Conservation (phyloP, 371 early-diverging fungal species). For the Mucor mucedo region DNA sequence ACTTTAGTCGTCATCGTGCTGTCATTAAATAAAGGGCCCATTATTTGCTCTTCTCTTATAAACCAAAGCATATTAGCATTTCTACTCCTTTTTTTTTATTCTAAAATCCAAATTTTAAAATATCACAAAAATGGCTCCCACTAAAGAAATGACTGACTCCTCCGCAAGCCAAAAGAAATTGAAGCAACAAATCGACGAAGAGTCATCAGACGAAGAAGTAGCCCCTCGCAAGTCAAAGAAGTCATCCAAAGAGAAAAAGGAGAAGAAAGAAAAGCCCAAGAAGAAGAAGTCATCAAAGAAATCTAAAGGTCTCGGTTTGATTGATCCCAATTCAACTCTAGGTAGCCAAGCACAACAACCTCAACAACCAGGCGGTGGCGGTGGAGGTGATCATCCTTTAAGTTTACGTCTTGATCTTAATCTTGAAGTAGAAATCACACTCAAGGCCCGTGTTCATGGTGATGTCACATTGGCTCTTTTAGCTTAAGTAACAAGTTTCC, state of each 20-base stretch:
- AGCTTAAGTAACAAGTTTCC: constrained; percentile 15
- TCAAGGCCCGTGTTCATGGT: constrained; percentile 40
- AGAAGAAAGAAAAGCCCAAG: constrained; percentile 23
- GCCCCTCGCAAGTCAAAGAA: constrained; percentile 21
- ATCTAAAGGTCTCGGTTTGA: constrained; percentile 17
- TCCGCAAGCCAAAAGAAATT: constrained; percentile 13
- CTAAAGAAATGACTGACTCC: constrained; percentile 24
- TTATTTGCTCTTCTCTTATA: constrained; percentile 3
- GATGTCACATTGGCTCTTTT: constrained; percentile 40
- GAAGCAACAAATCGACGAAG: not conserved
- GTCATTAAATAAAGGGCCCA: constrained; percentile 8
- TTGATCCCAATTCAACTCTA: constrained; percentile 14
- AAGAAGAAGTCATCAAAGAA: constrained; percentile 27
- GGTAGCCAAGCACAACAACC: constrained; percentile 13
- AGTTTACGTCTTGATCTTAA: constrained; percentile 40
- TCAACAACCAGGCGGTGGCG: constrained; percentile 20
- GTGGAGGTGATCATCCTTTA: constrained; percentile 18
- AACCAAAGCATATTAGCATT: not conserved
- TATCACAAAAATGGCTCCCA: constrained; percentile 21
- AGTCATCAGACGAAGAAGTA: constrained; percentile 16
- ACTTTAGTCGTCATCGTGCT: constrained; percentile 15
- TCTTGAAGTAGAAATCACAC: constrained; percentile 38
- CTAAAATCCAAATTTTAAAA: not conserved
- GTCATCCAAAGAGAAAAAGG: constrained; percentile 18
- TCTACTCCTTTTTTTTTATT: constrained; percentile 3